These are phyloP conservation scores for Tetrahymena thermophila DNA, from an alignment of 73 alveolate species.

Conservation along the genomic window DNA sequence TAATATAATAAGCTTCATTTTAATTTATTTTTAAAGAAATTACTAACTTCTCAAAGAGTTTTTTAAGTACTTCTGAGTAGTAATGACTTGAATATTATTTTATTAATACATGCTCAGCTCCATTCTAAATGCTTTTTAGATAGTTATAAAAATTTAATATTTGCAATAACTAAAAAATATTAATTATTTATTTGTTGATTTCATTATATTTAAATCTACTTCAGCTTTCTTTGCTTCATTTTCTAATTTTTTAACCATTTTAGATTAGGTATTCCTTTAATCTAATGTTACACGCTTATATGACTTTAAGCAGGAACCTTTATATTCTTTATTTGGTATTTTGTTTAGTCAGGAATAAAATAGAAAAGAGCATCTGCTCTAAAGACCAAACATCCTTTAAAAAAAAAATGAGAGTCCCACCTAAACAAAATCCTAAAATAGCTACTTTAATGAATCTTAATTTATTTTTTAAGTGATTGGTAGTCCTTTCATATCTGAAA, in stretches of 20 bases:
- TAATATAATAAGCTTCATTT: background rate
- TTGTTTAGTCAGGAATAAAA: constrained; percentile 31
- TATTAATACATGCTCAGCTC: constrained; percentile 47
- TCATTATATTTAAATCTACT: constrained; percentile 14
- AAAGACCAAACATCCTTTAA: constrained; percentile 13
- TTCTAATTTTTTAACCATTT: constrained; percentile 11
- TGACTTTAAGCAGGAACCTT: constrained; percentile 25
- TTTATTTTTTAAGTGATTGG: background rate
- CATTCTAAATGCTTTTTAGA: background rate
- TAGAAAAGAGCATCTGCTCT: constrained; percentile 40
- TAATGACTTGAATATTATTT: constrained; percentile 19
- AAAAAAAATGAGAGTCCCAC: too few species aligned
- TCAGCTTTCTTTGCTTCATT: constrained; percentile 3
- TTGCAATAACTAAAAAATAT: too few species aligned
- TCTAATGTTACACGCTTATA: constrained; percentile 14
- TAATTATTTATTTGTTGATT: too few species aligned
- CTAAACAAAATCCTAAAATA: too few species aligned
- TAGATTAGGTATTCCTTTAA: constrained; percentile 26
- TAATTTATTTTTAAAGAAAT: constrained; percentile 10
- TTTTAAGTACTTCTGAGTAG: constrained; percentile 15
- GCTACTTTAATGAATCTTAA: constrained; percentile 26
- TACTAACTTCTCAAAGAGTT: constrained; percentile 20
- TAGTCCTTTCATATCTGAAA: background rate
- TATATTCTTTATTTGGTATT: background rate
- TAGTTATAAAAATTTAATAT: too few species aligned